Evolutionary conservation across 768 basidiomycete genomes (phyloP).

Genomic region (Neoboletus brunneissimus): DNA sequence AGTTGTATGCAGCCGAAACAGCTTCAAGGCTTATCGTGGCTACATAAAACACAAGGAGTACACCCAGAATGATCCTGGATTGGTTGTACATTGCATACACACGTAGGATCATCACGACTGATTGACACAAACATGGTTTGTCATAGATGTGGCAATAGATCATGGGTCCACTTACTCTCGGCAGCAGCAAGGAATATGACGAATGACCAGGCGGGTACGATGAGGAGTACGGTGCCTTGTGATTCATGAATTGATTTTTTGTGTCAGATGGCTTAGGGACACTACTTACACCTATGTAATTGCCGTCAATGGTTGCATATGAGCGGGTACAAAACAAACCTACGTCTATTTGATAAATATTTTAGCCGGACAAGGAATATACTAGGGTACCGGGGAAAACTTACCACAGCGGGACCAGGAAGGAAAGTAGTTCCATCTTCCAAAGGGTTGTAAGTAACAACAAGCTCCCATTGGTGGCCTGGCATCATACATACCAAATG

Average conservation of each 20-base stretch:
- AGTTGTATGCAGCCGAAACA: background rate
- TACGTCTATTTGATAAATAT: conserved; percentile 11
- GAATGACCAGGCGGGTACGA: background rate
- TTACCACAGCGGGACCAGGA: conserved; percentile 15
- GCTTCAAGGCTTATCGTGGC: background rate
- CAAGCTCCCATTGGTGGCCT: background rate
- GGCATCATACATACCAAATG: conserved; percentile 5
- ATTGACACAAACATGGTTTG: background rate
- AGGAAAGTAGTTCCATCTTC: conserved; percentile 18
- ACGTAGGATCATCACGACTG: conserved; percentile 25
- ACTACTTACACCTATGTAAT: conserved; percentile 15
- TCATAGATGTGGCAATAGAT: background rate
- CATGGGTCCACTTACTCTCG: conserved; percentile 14
- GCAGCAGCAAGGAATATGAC: conserved; percentile 13
- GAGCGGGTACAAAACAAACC: background rate
- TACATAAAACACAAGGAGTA: conserved; percentile 15
- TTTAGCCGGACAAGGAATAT: background rate
- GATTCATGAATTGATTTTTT: background rate
- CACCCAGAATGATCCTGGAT: conserved; percentile 14
- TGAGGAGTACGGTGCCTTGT: conserved; percentile 10
- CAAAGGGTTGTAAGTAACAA: background rate
- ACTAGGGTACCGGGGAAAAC: background rate
- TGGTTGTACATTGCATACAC: conserved; percentile 24
- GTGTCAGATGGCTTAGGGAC: background rate
- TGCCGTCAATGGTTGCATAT: background rate